Percentiles rank a stretch among this genome's conserved stretches.
phyloP scores from a whole-genome alignment of 805 yeast species.

The Saccharomyces jurei region DNA sequence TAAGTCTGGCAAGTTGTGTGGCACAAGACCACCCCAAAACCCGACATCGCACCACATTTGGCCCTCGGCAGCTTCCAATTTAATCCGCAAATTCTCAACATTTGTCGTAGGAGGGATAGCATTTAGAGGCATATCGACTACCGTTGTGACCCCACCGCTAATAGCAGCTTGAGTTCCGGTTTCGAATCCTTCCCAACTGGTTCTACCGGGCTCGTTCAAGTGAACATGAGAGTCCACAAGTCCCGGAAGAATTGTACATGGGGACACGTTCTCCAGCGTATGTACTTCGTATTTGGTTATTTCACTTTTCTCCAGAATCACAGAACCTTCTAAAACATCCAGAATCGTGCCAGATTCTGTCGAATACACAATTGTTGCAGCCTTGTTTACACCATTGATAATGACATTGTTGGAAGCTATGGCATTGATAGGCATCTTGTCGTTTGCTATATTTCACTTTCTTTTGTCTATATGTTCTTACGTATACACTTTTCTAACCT shows the following conservation, averaged over 20 bases:
- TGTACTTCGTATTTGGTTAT: constrained; percentile 37
- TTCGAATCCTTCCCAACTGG: constrained; percentile 98
- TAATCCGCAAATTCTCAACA: constrained; percentile 61
- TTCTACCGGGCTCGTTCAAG: constrained; percentile 93
- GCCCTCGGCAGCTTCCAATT: constrained; percentile 68
- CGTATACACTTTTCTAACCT: background rate
- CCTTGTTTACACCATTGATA: constrained; percentile 36
- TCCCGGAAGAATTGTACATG: constrained; percentile 73
- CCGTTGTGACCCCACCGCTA: constrained; percentile 93
- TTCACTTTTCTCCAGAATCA: constrained; percentile 34
- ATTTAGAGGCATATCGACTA: constrained; percentile 91
- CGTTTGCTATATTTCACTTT: background rate
- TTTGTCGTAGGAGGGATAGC: constrained; percentile 95
- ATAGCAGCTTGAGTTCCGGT: constrained; percentile 94
- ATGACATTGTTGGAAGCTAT: constrained; percentile 54
- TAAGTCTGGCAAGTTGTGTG: constrained; percentile 61
- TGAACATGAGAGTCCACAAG: constrained; percentile 92
- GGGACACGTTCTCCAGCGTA: constrained; percentile 48
- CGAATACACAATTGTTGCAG: constrained; percentile 64
- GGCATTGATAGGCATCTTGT: constrained; percentile 34
- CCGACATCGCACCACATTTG: constrained; percentile 91
- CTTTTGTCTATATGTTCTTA: background rate
- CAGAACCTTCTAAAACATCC: constrained; percentile 35
- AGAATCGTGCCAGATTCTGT: constrained; percentile 50
- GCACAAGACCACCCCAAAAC: constrained; percentile 94